Evolutionary conservation across 345 rosid genomes (phyloP).

Genomic region (Streptanthus diversifolius): DNA sequence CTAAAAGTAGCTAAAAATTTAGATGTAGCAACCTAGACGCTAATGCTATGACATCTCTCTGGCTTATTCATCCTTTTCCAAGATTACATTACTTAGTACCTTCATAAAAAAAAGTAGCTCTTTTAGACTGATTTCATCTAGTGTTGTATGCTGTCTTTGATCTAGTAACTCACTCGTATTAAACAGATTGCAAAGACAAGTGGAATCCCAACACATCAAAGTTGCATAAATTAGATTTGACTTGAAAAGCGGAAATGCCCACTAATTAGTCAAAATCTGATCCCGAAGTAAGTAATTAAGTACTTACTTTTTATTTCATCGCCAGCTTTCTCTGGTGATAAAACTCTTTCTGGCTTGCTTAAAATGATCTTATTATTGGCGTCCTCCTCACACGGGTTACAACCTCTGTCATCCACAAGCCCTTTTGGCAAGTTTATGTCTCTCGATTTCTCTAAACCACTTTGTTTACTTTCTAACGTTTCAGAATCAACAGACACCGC

Average conservation of each 20-base stretch:
- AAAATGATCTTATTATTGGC: constrained; percentile 35
- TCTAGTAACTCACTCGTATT: not conserved
- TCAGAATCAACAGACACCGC: constrained; percentile 44
- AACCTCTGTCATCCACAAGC: constrained; percentile 39
- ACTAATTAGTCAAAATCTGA: not conserved
- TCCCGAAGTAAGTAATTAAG: not conserved
- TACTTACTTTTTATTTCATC: constrained; percentile 53
- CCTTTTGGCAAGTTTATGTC: constrained; percentile 34
- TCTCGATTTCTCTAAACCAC: constrained; percentile 32
- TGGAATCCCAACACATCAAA: not conserved
- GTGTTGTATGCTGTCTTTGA: not conserved
- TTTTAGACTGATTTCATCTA: not conserved
- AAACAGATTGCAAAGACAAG: not conserved
- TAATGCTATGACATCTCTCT: not conserved
- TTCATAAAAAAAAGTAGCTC: not conserved
- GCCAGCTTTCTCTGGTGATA: constrained; percentile 42
- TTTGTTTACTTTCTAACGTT: constrained; percentile 26
- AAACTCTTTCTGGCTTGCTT: constrained; percentile 40
- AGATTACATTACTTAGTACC: not conserved
- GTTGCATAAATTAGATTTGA: not conserved
- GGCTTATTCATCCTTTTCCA: not conserved
- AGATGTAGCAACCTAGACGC: not conserved
- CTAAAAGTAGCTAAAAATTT: not conserved
- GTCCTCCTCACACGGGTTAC: constrained; percentile 44
- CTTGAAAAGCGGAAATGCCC: not conserved